Evolutionary conservation across 176 grass and related monocot species (phyloP).

Genomic region (Hordeum marinum): DNA sequence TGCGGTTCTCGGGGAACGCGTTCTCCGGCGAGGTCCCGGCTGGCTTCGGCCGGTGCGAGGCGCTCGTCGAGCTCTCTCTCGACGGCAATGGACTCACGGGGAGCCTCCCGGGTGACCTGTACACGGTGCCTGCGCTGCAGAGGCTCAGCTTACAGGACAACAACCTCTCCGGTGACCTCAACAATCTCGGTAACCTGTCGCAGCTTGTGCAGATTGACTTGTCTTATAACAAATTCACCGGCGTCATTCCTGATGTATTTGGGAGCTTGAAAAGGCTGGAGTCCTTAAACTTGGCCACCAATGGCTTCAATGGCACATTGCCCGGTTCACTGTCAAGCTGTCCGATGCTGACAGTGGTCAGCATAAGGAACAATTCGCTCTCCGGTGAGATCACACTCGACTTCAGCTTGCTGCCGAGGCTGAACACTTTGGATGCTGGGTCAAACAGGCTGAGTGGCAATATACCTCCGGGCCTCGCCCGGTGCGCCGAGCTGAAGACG

Average conservation of each 20-base stretch:
- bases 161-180: slow-evolving; percentile 44
- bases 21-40: slow-evolving; percentile 50
- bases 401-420: slow-evolving; percentile 36
- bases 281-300: slow-evolving; percentile 41
- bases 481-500: slow-evolving; percentile 51
- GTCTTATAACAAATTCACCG: slow-evolving; percentile 60
- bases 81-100: slow-evolving; percentile 55
- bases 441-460: slow-evolving; percentile 51
- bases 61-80: slow-evolving; percentile 57
- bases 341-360: slow-evolving; percentile 45
- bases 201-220: slow-evolving; percentile 65
- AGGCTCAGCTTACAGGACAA: slow-evolving; percentile 60
- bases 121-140: slow-evolving; percentile 34
- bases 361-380: slow-evolving; percentile 74
- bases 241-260: slow-evolving; percentile 73
- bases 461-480: slow-evolving; percentile 44
- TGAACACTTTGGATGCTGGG: slow-evolving; percentile 71
- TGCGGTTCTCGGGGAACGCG: slow-evolving; percentile 55
- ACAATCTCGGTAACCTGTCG: slow-evolving; percentile 52
- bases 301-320: slow-evolving; percentile 48
- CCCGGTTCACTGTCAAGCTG: slow-evolving; percentile 61
- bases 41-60: slow-evolving; percentile 43
- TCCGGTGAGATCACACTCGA: slow-evolving; percentile 40
- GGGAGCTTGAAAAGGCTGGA: slow-evolving; percentile 51
- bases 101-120: slow-evolving; percentile 59